phyloP scores from a whole-genome alignment of 352 stramenopile species.

The Aphanomyces invadans region DNA sequence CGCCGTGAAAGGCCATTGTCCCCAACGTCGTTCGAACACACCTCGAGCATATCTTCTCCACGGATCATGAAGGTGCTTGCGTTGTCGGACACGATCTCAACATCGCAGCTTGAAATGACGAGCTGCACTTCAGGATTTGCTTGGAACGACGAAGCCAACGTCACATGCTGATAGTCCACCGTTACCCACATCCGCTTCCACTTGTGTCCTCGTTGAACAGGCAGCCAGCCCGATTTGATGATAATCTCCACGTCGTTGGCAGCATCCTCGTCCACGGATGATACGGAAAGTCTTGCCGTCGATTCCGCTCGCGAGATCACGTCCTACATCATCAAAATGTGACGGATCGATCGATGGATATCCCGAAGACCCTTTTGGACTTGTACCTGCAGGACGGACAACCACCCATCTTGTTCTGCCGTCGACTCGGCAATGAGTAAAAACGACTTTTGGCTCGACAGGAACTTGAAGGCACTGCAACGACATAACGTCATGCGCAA shows the following conservation, averaged over 20 bases:
- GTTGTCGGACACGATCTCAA: conserved; percentile 37
- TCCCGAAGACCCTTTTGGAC: no score
- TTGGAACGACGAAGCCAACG: conserved; percentile 11
- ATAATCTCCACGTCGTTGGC: conserved; percentile 64
- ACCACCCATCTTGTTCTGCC: conserved; percentile 56
- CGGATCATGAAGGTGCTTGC: conserved; percentile 14
- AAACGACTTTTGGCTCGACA: conserved; percentile 80
- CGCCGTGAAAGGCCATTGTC: no score
- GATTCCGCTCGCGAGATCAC: conserved; percentile 39
- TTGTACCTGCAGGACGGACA: conserved; percentile 47
- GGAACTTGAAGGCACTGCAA: conserved; percentile 74
- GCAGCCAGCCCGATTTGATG: conserved; percentile 82
- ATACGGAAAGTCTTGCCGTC: conserved; percentile 46
- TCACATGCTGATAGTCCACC: conserved; percentile 20
- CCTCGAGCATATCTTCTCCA: conserved; percentile 8
- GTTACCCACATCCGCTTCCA: conserved; percentile 15
- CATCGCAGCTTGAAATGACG: conserved; percentile 31
- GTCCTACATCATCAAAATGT: conserved; percentile 45
- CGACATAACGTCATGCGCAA: not conserved
- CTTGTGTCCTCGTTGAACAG: conserved; percentile 10
- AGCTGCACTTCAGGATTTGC: conserved; percentile 13
- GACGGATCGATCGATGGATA: no score
- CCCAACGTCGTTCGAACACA: not conserved
- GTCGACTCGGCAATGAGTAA: conserved; percentile 65
- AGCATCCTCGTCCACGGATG: conserved; percentile 51